A percentile compares a stretch with the other conserved stretches of the same genome.
Evolutionary conservation across 2,329 filamentous ascomycete genomes (phyloP).

Genomic region (Fusarium secorum): DNA sequence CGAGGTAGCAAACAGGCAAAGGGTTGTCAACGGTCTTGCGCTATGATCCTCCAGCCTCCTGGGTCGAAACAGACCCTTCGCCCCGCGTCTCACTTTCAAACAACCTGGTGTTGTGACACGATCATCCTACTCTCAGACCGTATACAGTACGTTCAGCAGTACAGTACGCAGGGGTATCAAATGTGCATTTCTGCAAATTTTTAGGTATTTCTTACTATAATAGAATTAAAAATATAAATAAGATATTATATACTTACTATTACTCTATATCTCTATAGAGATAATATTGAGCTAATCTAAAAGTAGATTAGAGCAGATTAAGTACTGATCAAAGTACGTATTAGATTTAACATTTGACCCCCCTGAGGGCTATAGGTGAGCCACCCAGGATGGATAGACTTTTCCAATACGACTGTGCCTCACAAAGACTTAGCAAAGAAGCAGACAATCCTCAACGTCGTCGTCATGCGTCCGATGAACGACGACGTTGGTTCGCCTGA

Average conservation of each 20-base stretch:
- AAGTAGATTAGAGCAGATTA: too few species aligned
- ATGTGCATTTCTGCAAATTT: too few species aligned
- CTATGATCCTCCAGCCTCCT: conserved; percentile 8
- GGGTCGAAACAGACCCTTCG: conserved; percentile 6
- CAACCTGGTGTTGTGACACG: conserved; percentile 8
- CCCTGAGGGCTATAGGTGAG: too few species aligned
- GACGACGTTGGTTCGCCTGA: background rate
- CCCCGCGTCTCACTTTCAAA: conserved; percentile 29
- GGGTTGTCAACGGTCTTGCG: background rate
- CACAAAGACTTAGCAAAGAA: background rate
- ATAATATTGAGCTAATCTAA: too few species aligned
- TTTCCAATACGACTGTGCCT: conserved; percentile 7
- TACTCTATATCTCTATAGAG: too few species aligned
- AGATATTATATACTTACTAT: too few species aligned
- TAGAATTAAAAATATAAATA: too few species aligned
- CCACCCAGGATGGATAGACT: conserved; percentile 2
- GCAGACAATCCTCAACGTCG: background rate
- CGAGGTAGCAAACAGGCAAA: background rate
- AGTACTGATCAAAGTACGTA: too few species aligned
- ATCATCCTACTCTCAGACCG: conserved; percentile 16
- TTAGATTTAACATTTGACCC: too few species aligned
- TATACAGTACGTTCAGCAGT: background rate
- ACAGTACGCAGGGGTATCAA: too few species aligned
- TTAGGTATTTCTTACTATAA: too few species aligned
- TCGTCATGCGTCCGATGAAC: background rate